A percentile compares a stretch with the other conserved stretches of the same genome.
These are phyloP conservation scores for Russula ochroleuca DNA, from an alignment of 768 basidiomycete genomes.

Conservation along the genomic window DNA sequence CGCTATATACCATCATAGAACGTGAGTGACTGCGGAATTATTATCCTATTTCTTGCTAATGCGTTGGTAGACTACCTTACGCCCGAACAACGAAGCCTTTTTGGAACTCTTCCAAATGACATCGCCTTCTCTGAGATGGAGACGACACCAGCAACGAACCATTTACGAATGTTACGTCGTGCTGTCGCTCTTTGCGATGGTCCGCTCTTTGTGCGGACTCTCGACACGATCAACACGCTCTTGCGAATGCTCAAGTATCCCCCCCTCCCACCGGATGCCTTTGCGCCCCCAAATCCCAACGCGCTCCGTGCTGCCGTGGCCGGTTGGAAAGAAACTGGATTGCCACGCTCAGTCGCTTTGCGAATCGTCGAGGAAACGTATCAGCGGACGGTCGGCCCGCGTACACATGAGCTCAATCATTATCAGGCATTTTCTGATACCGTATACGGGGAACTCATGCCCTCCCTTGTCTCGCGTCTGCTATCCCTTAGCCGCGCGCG, in stretches of 20 bases:
- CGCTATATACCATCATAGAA: slow-evolving; percentile 68
- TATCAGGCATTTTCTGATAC: slow-evolving; percentile 82
- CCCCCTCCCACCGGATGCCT: slow-evolving; percentile 47
- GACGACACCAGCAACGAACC: slow-evolving; percentile 21
- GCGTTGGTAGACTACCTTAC: slow-evolving; percentile 57
- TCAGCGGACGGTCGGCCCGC: slow-evolving; percentile 88
- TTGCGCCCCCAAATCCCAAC: slow-evolving; percentile 44
- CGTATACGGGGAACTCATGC: slow-evolving; percentile 89
- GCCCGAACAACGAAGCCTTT: slow-evolving; percentile 56
- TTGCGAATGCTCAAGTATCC: slow-evolving; percentile 67
- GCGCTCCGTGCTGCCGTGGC: slow-evolving; percentile 45
- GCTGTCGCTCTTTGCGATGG: slow-evolving; percentile 69
- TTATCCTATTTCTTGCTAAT: not conserved
- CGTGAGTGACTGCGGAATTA: slow-evolving; percentile 30
- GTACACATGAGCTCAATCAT: slow-evolving; percentile 70
- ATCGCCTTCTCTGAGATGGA: slow-evolving; percentile 30
- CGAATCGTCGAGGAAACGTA: slow-evolving; percentile 88
- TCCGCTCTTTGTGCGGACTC: slow-evolving; percentile 60
- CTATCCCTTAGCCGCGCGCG: slow-evolving; percentile 48
- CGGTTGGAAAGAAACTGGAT: slow-evolving; percentile 48
- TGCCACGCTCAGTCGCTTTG: slow-evolving; percentile 64
- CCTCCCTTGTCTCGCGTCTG: slow-evolving; percentile 58
- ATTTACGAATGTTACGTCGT: slow-evolving; percentile 60
- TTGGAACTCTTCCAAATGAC: slow-evolving; percentile 59
- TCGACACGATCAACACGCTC: slow-evolving; percentile 57